These are phyloP conservation scores for Pleurotus cornucopiae DNA, from an alignment of 768 basidiomycete species.

Conservation along the genomic window DNA sequence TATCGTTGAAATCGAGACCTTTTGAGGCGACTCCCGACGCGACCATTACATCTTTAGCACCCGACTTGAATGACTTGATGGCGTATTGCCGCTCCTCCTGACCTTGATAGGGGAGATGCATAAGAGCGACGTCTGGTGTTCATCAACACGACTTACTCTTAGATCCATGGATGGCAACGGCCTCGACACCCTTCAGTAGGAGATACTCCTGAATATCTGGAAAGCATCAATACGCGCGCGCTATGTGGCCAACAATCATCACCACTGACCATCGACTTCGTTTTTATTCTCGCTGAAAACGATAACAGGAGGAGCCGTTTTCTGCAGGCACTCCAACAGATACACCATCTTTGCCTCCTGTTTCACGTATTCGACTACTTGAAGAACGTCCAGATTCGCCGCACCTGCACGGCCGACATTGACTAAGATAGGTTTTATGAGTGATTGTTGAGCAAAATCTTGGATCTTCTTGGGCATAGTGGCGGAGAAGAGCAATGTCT, in stretches of 20 bases:
- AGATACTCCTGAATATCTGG: constrained; percentile 98
- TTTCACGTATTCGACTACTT: constrained; percentile 98
- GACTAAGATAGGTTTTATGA: constrained; percentile 92
- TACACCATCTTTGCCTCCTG: constrained; percentile 99
- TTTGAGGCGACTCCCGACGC: constrained; percentile 97
- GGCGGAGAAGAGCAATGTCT: constrained; percentile 95
- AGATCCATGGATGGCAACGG: constrained; percentile 97
- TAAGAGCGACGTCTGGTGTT: not conserved
- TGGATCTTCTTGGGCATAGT: constrained; percentile 99
- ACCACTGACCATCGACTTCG: constrained; percentile 87
- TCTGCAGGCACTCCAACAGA: constrained; percentile 93
- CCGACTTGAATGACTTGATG: constrained; percentile 96
- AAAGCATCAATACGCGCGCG: not conserved
- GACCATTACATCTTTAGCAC: constrained; percentile 99
- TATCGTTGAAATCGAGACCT: constrained; percentile 97
- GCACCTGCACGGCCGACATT: constrained; percentile 98
- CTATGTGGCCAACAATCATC: not conserved
- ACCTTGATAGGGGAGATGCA: constrained; percentile 28
- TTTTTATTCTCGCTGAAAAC: constrained; percentile 99
- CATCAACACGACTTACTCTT: constrained; percentile 60
- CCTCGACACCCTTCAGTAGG: constrained; percentile 94
- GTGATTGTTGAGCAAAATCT: constrained; percentile 94
- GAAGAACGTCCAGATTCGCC: constrained; percentile 93
- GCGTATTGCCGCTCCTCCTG: constrained; percentile 99
- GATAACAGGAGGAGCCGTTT: constrained; percentile 97